A percentile compares a stretch with the other conserved stretches of the same genome.
These are phyloP conservation scores for Termitomyces sp. DNA, from an alignment of 768 basidiomycete species.

Conservation along the genomic window DNA sequence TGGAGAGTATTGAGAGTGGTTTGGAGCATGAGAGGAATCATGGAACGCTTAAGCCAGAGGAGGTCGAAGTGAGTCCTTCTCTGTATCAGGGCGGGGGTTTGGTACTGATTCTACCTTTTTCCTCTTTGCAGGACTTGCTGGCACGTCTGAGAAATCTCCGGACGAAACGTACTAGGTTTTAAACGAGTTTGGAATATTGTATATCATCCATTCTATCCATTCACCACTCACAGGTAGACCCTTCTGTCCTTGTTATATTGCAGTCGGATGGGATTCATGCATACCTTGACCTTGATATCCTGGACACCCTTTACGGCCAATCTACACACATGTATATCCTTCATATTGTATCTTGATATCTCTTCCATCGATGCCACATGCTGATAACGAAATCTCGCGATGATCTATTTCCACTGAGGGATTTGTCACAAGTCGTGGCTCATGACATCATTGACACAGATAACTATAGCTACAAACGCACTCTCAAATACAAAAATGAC, in stretches of 20 bases:
- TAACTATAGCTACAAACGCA: not conserved
- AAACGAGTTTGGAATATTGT: constrained; percentile 9
- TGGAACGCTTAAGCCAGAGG: constrained; percentile 61
- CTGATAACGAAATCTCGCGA: constrained; percentile 1
- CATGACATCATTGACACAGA: not conserved
- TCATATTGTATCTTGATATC: not conserved
- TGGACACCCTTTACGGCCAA: not conserved
- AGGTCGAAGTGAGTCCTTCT: constrained; percentile 56
- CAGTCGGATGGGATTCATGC: not conserved
- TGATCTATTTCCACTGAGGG: not conserved
- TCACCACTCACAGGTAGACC: not conserved
- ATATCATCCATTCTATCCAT: not conserved
- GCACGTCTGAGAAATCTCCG: constrained; percentile 49
- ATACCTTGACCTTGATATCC: not conserved
- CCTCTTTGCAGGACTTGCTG: constrained; percentile 42
- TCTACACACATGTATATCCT: not conserved
- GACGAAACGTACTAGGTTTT: constrained; percentile 37
- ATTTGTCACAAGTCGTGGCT: not conserved
- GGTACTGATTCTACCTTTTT: constrained; percentile 5
- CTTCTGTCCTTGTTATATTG: not conserved
- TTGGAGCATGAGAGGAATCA: constrained; percentile 61
- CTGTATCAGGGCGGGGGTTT: not conserved
- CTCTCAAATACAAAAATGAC: not conserved
- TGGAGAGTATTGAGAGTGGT: constrained; percentile 76
- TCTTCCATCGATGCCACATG: not conserved